These are phyloP conservation scores for Gentiana macrophylla DNA, from an alignment of 257 asterid genomes.

Conservation along the genomic window DNA sequence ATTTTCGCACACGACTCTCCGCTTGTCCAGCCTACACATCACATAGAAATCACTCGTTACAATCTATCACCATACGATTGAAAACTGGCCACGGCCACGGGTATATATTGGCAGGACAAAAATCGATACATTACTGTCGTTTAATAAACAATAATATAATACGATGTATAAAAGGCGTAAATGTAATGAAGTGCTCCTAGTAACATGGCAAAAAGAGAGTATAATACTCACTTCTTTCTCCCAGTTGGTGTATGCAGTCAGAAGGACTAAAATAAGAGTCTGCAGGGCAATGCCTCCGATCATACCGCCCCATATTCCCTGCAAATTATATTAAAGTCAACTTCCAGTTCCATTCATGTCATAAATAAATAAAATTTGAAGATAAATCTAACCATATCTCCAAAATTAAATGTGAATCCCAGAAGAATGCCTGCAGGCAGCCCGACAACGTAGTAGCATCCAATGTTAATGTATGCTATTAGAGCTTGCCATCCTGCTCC, in stretches of 20 bases:
- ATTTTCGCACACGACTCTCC: conserved; percentile 37
- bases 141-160: too few species aligned
- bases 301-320: conserved; percentile 96
- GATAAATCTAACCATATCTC: conserved; percentile 29
- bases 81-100: too few species aligned
- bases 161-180: too few species aligned
- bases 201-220: background rate
- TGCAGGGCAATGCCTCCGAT: conserved; percentile 66
- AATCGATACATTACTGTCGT: too few species aligned
- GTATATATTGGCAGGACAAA: too few species aligned
- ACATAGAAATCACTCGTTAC: background rate
- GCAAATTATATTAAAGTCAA: conserved; percentile 9
- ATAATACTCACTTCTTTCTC: conserved; percentile 48
- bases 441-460: conserved; percentile 63
- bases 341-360: too few species aligned
- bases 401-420: conserved; percentile 50
- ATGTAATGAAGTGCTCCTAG: too few species aligned
- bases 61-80: too few species aligned
- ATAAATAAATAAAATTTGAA: too few species aligned
- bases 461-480: conserved; percentile 67
- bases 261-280: conserved; percentile 46
- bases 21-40: conserved; percentile 61
- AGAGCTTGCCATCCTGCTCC: conserved; percentile 95
- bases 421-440: conserved; percentile 61
- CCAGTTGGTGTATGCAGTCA: conserved; percentile 60